These are phyloP conservation scores for Aspergillus tubingensis DNA, from an alignment of 2,329 filamentous ascomycete species.

Conservation along the genomic window DNA sequence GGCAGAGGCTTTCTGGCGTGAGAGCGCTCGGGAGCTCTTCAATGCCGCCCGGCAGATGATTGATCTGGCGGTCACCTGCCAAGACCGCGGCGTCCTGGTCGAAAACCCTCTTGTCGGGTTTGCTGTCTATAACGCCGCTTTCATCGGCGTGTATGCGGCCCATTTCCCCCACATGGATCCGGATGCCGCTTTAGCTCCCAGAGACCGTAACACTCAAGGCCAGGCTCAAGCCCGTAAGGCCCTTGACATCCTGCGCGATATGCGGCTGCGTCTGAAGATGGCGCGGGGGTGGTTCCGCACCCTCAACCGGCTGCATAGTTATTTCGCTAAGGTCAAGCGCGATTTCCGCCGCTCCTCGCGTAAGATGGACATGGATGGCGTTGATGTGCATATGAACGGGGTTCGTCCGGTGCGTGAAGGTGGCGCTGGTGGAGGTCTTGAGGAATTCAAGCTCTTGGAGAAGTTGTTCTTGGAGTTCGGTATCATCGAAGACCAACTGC, in stretches of 20 bases:
- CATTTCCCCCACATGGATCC: constrained; percentile 60
- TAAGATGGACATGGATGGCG: constrained; percentile 33
- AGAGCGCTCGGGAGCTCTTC: constrained; percentile 54
- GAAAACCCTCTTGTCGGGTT: constrained; percentile 60
- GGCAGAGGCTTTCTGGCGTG: constrained; percentile 56
- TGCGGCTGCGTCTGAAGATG: constrained; percentile 44
- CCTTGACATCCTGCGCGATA: constrained; percentile 43
- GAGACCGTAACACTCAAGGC: constrained; percentile 32
- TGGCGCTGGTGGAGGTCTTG: constrained; percentile 34
- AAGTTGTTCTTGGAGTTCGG: constrained; percentile 46
- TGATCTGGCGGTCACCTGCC: constrained; percentile 54
- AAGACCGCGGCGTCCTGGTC: constrained; percentile 53
- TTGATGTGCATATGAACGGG: constrained; percentile 32
- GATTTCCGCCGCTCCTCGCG: constrained; percentile 41
- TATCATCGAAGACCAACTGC: constrained; percentile 41
- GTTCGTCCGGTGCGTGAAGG: constrained; percentile 35
- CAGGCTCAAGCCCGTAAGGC: constrained; percentile 39
- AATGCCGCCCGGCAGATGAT: constrained; percentile 55
- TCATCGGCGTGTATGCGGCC: constrained; percentile 54
- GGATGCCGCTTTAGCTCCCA: constrained; percentile 48
- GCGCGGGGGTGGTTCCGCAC: constrained; percentile 48
- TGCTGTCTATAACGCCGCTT: constrained; percentile 56
- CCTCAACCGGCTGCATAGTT: constrained; percentile 44
- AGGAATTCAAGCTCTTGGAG: constrained; percentile 46
- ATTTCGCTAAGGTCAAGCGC: constrained; percentile 43